These are phyloP conservation scores for Halenospora varia DNA, from an alignment of 495 filamentous ascomycete species.

Conservation along the genomic window DNA sequence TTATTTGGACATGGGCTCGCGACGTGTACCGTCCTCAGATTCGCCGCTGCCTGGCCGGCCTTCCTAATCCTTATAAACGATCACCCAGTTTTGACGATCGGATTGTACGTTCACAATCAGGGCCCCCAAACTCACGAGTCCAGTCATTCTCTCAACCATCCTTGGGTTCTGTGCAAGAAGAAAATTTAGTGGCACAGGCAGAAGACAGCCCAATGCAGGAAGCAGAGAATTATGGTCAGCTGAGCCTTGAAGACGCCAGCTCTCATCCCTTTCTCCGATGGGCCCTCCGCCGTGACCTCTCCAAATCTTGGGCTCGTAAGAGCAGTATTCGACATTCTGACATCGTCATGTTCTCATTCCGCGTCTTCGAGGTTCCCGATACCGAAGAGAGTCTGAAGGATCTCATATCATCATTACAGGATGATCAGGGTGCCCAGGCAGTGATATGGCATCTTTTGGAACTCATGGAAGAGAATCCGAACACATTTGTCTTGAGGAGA, in stretches of 20 bases:
- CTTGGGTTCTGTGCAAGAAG: background rate
- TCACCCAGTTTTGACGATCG: conserved; percentile 4
- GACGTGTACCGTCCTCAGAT: conserved; percentile 10
- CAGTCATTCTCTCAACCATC: background rate
- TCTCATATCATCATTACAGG: conserved; percentile 1
- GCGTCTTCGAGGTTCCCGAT: conserved; percentile 7
- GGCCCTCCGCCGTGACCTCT: background rate
- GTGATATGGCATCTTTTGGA: background rate
- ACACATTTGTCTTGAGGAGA: too few species aligned
- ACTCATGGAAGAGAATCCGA: background rate
- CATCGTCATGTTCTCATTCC: conserved; percentile 9
- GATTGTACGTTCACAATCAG: background rate
- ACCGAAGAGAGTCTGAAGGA: background rate
- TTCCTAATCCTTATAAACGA: background rate
- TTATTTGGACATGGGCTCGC: conserved; percentile 9
- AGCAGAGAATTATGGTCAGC: background rate
- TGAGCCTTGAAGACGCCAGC: background rate
- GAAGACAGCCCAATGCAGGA: too few species aligned
- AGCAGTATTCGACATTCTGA: conserved; percentile 7
- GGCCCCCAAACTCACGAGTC: background rate
- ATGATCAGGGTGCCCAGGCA: background rate
- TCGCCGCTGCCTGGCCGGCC: background rate
- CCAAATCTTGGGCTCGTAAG: background rate
- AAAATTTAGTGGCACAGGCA: background rate
- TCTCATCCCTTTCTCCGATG: conserved; percentile 8